Evolutionary conservation across 2,329 filamentous ascomycete species (phyloP).

Genomic region (Albifimbria verrucaria): DNA sequence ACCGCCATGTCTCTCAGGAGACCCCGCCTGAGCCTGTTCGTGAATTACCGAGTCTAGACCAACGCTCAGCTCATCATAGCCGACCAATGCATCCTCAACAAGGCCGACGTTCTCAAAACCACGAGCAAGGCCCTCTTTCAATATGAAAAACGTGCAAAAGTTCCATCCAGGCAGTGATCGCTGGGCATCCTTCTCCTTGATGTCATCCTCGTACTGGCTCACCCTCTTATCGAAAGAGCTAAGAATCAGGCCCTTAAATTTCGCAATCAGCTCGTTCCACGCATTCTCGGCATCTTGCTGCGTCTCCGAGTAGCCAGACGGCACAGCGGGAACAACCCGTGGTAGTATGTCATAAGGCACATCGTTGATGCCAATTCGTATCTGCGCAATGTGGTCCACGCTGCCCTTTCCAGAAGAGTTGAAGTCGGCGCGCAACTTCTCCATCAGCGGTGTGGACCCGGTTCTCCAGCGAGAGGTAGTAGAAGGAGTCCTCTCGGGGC

Average conservation of each 20-base stretch:
- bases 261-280: constrained; percentile 79
- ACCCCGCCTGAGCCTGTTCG: constrained; percentile 62
- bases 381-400: constrained; percentile 77
- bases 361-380: constrained; percentile 72
- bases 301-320: constrained; percentile 64
- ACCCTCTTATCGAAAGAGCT: constrained; percentile 88
- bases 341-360: constrained; percentile 63
- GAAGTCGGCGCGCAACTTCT: constrained; percentile 89
- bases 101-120: constrained; percentile 96
- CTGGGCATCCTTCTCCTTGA: constrained; percentile 88
- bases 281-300: constrained; percentile 76
- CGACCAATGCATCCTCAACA: constrained; percentile 89
- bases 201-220: constrained; percentile 93
- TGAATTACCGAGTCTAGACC: constrained; percentile 80
- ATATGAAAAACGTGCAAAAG: constrained; percentile 97
- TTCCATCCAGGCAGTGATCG: constrained; percentile 92
- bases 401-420: constrained; percentile 68
- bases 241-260: constrained; percentile 83
- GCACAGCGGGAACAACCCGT: constrained; percentile 59
- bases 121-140: constrained; percentile 90
- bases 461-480: constrained; percentile 72
- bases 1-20: constrained; percentile 65
- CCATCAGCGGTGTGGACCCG: constrained; percentile 76
- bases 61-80: constrained; percentile 90
- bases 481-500: constrained; percentile 61